These are phyloP conservation scores for Pistacia integerrima DNA, from an alignment of 345 rosid genomes.

Conservation along the genomic window DNA sequence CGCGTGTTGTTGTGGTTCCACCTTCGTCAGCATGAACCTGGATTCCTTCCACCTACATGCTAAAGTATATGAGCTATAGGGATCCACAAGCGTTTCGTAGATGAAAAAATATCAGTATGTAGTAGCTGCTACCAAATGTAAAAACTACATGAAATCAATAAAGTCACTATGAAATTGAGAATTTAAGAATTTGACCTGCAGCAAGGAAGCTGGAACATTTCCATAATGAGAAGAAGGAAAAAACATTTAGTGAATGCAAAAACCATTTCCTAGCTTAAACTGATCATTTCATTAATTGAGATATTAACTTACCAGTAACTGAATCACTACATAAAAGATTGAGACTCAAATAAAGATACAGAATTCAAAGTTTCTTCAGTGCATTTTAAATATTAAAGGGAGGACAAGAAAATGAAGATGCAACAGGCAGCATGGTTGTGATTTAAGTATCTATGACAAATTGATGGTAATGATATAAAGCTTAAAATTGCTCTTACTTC, in stretches of 20 bases:
- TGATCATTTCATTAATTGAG: background rate
- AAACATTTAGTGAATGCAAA: constrained; percentile 4
- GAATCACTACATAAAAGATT: background rate
- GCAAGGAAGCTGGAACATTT: background rate
- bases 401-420: background rate
- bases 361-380: background rate
- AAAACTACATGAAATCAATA: background rate
- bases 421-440: background rate
- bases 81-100: background rate
- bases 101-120: background rate
- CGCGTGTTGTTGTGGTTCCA: constrained; percentile 63
- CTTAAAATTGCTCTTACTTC: constrained; percentile 37
- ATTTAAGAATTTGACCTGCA: background rate
- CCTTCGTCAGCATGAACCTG: constrained; percentile 75
- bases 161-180: background rate
- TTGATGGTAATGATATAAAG: background rate
- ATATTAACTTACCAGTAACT: background rate
- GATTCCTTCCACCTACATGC: constrained; percentile 64
- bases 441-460: background rate
- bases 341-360: background rate
- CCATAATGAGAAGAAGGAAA: background rate
- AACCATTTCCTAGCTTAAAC: constrained; percentile 1
- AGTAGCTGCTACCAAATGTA: background rate
- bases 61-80: constrained; percentile 5
- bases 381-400: background rate